A percentile compares a stretch with the other conserved stretches of the same genome.
phyloP scores from a whole-genome alignment of 2,329 filamentous ascomycete genomes.

The Penicillium polonicum region DNA sequence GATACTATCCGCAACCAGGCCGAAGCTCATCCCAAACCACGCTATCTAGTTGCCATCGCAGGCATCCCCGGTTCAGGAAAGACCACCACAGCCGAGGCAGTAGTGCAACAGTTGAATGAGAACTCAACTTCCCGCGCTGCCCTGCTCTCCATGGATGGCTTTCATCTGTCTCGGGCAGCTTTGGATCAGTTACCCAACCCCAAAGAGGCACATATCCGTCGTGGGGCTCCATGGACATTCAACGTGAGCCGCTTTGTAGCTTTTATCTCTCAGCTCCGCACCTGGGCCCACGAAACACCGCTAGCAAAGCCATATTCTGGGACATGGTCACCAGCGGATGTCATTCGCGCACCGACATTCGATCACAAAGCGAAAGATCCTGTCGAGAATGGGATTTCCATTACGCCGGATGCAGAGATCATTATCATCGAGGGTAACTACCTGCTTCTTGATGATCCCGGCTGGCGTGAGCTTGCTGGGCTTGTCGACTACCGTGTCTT shows the following conservation, averaged over 20 bases:
- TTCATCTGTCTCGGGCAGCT: slow-evolving; percentile 33
- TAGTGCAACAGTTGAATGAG: slow-evolving; percentile 29
- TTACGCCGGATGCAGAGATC: slow-evolving; percentile 24
- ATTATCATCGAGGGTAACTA: slow-evolving; percentile 25
- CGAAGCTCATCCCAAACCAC: slow-evolving; percentile 14
- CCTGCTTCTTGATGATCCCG: slow-evolving; percentile 28
- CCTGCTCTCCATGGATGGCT: slow-evolving; percentile 41
- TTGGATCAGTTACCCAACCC: slow-evolving; percentile 35
- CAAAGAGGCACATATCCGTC: slow-evolving; percentile 35
- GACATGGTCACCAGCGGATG: slow-evolving; percentile 12
- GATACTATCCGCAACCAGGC: slow-evolving; percentile 20
- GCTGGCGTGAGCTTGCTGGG: slow-evolving; percentile 35
- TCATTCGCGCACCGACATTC: slow-evolving; percentile 33
- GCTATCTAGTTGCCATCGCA: slow-evolving; percentile 31
- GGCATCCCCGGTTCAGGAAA: slow-evolving; percentile 38
- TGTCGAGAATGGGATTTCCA: slow-evolving; percentile 27
- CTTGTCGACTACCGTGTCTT: slow-evolving; percentile 46
- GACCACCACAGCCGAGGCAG: slow-evolving; percentile 33
- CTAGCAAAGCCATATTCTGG: slow-evolving; percentile 7
- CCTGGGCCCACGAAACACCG: slow-evolving; percentile 25
- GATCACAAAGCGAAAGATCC: slow-evolving; percentile 40
- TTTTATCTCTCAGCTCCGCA: slow-evolving; percentile 28
- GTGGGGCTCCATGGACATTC: slow-evolving; percentile 43
- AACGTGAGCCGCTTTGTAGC: slow-evolving; percentile 30
- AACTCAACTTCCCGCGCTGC: slow-evolving; percentile 11